Evolutionary conservation across 805 yeast species (phyloP), one percentile per base, ranked within the genome.

Genomic region (Barnettozyma siamensis): DNA sequence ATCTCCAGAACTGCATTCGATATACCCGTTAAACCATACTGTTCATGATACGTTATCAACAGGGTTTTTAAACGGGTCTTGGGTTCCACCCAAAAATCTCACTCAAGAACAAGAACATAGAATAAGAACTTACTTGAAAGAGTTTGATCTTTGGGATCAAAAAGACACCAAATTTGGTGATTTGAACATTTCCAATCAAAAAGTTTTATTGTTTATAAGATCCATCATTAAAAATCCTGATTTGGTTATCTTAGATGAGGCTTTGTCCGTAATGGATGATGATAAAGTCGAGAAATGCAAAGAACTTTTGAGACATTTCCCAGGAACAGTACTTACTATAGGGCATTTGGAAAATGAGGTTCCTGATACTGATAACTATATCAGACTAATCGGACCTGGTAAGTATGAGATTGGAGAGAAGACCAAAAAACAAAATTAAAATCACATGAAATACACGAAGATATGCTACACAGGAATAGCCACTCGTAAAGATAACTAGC

Each of bases 1-100:
- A 0, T 84, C 96, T 2, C 99, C 99, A 1, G 99, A 91, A 59
- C 64, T 91, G 28, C 98, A 91, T 58, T 80, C 95, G 0, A 72
- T 88, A n/a, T 85, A 87, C 47, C 94, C 96, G 0, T 62, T 62
- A 3, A 51, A 58, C 2, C 65, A 78, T 42, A 72, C 79, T 0
- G 76, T 79, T 41, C 57, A 54, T 27, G 69, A 85, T 28, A 67
- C 86, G 0, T 69, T 91, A 5, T 58, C 81, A 8, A 84, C 94
- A 7, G 98, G 97, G 0, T 76, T 73, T 49, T 66, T 75, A 3
- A 78, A 78, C n/a, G 93, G 91, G 0, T 76, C 80, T 33, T 75
- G 73, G 51, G 53, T 69, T 13, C 78, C 80, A 7, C 76, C 78
- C n/a, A 54, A 58, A 42, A 32, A 54, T 12, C 50, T 80, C 29